phyloP scores from a whole-genome alignment of 148 eudicot species.

The Salicornia ramosissima region DNA sequence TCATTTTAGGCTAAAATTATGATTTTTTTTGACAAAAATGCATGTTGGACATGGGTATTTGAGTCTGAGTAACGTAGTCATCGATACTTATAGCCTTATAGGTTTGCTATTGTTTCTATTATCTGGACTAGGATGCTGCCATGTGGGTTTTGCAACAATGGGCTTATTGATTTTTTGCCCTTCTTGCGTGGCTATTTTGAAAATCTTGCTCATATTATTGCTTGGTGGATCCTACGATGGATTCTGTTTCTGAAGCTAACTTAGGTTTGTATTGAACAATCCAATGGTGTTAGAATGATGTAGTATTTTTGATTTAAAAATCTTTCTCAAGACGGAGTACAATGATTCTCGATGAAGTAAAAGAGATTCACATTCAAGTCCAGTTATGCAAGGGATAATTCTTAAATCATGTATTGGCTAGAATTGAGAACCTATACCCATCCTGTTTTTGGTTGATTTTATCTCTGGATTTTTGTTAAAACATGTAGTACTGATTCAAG shows the following conservation, averaged over 20 bases:
- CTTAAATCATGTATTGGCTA: neutral
- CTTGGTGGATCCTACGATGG: neutral
- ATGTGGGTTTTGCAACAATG: neutral
- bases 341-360: neutral
- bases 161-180: neutral
- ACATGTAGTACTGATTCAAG: slow-evolving; percentile 5
- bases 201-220: neutral
- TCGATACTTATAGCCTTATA: neutral
- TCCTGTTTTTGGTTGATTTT: neutral
- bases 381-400: neutral
- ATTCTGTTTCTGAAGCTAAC: neutral
- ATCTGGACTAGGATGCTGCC: neutral
- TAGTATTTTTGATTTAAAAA: neutral
- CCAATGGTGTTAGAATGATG: neutral
- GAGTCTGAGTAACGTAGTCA: too few species aligned
- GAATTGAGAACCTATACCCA: neutral
- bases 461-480: neutral
- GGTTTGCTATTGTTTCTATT: neutral
- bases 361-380: neutral
- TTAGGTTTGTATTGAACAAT: neutral
- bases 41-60: too few species aligned
- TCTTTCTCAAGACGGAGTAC: neutral
- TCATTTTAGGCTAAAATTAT: too few species aligned
- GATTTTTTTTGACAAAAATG: too few species aligned
- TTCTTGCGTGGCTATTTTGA: neutral